Conservation (phyloP, 352 stramenopile genomes). For the Globisporangium radiosum region DNA sequence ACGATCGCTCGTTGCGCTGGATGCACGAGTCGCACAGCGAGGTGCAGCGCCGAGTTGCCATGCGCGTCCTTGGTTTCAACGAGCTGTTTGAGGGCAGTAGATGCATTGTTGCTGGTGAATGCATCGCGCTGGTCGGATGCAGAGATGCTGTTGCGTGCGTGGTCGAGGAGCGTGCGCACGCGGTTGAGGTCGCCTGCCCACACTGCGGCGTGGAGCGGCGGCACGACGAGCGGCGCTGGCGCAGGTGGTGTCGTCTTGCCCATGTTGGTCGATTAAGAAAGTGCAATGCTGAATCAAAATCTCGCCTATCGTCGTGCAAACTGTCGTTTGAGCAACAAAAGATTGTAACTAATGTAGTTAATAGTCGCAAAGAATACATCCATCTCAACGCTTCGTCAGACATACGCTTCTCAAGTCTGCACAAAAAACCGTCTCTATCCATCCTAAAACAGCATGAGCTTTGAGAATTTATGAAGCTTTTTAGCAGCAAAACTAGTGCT, state of each 20-base stretch:
- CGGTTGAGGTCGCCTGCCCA: constrained; percentile 54
- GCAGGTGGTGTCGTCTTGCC: neutral
- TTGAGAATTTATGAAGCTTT: too few relatives aligned
- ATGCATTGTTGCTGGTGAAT: neutral
- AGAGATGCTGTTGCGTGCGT: constrained; percentile 1
- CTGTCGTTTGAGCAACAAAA: neutral
- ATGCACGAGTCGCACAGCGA: constrained; percentile 63
- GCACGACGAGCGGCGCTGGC: constrained; percentile 4
- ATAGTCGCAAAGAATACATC: too few relatives aligned
- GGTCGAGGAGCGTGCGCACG: constrained; percentile 27
- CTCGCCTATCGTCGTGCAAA: too few relatives aligned
- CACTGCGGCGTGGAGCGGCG: constrained; percentile 54
- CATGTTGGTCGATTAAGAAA: constrained; percentile 1
- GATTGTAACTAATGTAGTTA: too few relatives aligned
- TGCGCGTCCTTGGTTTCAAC: constrained; percentile 50
- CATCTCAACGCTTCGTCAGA: too few relatives aligned
- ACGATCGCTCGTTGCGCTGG: constrained; percentile 52
- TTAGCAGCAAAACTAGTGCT: too few relatives aligned
- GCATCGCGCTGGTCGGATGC: neutral
- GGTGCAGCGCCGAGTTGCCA: constrained; percentile 69
- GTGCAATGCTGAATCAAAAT: neutral
- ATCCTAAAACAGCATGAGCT: too few relatives aligned
- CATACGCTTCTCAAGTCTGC: too few relatives aligned
- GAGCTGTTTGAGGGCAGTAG: constrained; percentile 20
- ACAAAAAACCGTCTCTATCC: too few relatives aligned